These are phyloP conservation scores for Ustanciosporium gigantosporum DNA, from an alignment of 1,284 basidiomycete species.

Conservation along the genomic window DNA sequence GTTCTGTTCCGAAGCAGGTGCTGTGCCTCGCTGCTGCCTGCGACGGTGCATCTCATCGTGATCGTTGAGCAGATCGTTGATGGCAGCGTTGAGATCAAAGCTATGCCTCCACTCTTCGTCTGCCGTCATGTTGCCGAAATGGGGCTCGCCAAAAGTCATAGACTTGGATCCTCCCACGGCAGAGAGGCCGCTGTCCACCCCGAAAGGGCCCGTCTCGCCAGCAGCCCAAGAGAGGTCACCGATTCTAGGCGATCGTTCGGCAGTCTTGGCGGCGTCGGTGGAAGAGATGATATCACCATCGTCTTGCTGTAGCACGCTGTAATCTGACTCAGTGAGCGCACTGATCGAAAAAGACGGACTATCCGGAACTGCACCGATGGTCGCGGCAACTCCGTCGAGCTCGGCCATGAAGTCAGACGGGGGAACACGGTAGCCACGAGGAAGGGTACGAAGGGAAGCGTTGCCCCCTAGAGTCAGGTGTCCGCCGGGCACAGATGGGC, in stretches of 20 bases:
- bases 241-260: conserved; percentile 34
- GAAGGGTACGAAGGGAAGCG: conserved; percentile 27
- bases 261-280: conserved; percentile 1
- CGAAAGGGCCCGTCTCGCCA: conserved; percentile 53
- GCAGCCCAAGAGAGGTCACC: conserved; percentile 53
- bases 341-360: conserved; percentile 48
- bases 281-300: conserved; percentile 10
- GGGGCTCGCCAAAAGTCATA: conserved; percentile 20
- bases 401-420: conserved; percentile 28
- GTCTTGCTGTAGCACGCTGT: conserved; percentile 22
- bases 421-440: conserved; percentile 17
- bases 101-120: conserved; percentile 42
- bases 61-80: conserved; percentile 49
- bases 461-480: conserved; percentile 18
- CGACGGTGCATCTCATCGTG: conserved; percentile 40
- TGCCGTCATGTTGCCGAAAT: conserved; percentile 14
- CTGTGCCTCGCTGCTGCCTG: conserved; percentile 22
- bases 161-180: conserved; percentile 19
- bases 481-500: conserved; percentile 20
- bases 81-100: conserved; percentile 54
- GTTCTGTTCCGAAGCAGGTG: conserved; percentile 14
- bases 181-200: conserved; percentile 6
- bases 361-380: conserved; percentile 19
- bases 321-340: conserved; percentile 44
- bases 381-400: conserved; percentile 17